These are phyloP conservation scores for Elsinoe arachidis DNA, from an alignment of 2,329 filamentous ascomycete genomes.

Conservation along the genomic window DNA sequence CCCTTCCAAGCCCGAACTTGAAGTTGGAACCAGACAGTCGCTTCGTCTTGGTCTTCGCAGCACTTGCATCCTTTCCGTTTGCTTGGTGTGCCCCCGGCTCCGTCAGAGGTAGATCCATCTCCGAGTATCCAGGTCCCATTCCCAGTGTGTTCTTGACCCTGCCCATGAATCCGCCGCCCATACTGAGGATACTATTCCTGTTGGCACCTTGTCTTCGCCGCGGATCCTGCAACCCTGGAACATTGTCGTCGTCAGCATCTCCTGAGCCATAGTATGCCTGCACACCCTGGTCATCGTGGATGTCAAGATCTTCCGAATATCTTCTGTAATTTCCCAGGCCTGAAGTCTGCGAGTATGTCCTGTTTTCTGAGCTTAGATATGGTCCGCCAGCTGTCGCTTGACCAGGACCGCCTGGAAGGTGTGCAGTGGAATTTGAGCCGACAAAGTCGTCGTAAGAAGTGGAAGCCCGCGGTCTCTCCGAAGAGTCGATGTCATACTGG, in stretches of 20 bases:
- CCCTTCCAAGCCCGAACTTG: conserved; percentile 83
- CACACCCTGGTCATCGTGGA: conserved; percentile 60
- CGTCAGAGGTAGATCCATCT: conserved; percentile 95
- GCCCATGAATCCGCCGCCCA: conserved; percentile 81
- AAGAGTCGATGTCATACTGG: conserved; percentile 62
- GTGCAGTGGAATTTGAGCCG: conserved; percentile 47
- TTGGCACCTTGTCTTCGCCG: conserved; percentile 38
- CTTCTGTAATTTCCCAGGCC: conserved; percentile 81
- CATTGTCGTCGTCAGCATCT: conserved; percentile 48
- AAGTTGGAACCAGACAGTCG: conserved; percentile 67
- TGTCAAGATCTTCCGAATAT: conserved; percentile 84
- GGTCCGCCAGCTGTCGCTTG: conserved; percentile 31
- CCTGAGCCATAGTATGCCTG: conserved; percentile 64
- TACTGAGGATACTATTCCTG: conserved; percentile 77
- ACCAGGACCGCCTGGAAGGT: conserved; percentile 37
- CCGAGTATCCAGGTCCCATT: conserved; percentile 79
- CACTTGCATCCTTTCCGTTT: conserved; percentile 30
- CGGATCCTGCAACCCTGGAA: conserved; percentile 44
- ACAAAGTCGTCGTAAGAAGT: conserved; percentile 94
- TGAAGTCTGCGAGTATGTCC: conserved; percentile 64
- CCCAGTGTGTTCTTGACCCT: conserved; percentile 84
- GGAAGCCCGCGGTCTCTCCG: conserved; percentile 61
- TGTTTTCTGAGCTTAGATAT: conserved; percentile 32
- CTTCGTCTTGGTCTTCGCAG: conserved; percentile 19
- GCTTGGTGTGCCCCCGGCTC: conserved; percentile 50